A percentile compares a stretch with the other conserved stretches of the same genome.
These are phyloP conservation scores for Pelargonium australe DNA, from an alignment of 441 rosid species.

Conservation along the genomic window DNA sequence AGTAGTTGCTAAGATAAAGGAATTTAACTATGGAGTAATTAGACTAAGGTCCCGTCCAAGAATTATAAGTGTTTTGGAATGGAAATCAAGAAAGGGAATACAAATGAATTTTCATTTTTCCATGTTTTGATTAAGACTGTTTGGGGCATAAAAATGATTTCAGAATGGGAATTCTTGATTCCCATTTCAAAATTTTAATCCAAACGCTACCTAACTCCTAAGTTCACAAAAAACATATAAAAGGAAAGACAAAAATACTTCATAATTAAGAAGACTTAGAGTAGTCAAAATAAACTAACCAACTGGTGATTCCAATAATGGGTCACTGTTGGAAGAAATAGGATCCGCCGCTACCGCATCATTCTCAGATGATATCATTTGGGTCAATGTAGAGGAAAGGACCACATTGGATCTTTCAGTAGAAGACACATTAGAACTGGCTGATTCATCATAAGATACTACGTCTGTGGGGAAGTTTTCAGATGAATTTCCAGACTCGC, in stretches of 20 bases:
- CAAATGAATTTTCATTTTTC: too few relatives aligned
- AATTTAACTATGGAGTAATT: too few relatives aligned
- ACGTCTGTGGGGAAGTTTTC: slow-evolving; percentile 18
- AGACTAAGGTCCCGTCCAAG: too few relatives aligned
- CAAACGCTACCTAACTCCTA: too few relatives aligned
- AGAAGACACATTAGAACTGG: slow-evolving; percentile 19
- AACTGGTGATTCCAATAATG: slow-evolving; percentile 33
- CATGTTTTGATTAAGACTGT: too few relatives aligned
- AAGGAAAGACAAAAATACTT: slow-evolving; percentile 12
- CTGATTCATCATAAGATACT: slow-evolving; percentile 17
- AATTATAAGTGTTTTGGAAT: too few relatives aligned
- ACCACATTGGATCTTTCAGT: slow-evolving; percentile 20
- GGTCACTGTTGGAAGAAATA: slow-evolving; percentile 25
- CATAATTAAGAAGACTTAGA: slow-evolving; percentile 8
- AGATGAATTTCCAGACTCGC: neutral
- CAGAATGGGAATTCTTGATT: too few relatives aligned
- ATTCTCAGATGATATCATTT: slow-evolving; percentile 22
- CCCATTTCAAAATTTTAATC: too few relatives aligned
- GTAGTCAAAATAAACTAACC: slow-evolving; percentile 21
- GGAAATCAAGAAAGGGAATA: too few relatives aligned
- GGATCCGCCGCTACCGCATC: slow-evolving; percentile 16
- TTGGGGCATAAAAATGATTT: too few relatives aligned
- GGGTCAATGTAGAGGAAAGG: slow-evolving; percentile 12
- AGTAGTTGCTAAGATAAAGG: too few relatives aligned
- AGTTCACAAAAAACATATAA: slow-evolving; percentile 4